Evolutionary conservation across 2,329 filamentous ascomycete genomes (phyloP).

Genomic region (Plenodomus lindquistii): DNA sequence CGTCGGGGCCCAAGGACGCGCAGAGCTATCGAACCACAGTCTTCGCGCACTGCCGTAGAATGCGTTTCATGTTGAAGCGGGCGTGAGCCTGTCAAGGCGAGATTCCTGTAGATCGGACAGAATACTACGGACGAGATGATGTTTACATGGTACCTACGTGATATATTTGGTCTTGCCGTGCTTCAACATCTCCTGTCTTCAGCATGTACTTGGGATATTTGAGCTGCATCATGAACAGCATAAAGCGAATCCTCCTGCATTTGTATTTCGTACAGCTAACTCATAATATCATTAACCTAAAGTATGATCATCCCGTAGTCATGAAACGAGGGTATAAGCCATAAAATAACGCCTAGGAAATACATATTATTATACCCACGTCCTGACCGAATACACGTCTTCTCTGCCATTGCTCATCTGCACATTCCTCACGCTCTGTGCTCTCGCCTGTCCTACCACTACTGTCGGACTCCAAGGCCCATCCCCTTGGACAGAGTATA

Average conservation of each 20-base stretch:
- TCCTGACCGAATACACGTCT: neutral
- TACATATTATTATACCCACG: neutral
- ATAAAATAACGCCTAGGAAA: neutral
- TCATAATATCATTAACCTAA: neutral
- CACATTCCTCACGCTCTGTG: conserved; percentile 14
- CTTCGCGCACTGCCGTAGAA: too few relatives aligned
- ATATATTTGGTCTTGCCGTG: neutral
- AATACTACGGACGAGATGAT: neutral
- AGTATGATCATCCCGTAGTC: neutral
- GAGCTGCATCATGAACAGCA: neutral
- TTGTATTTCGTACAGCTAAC: neutral
- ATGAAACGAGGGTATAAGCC: neutral
- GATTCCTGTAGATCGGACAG: neutral
- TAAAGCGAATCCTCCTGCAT: neutral
- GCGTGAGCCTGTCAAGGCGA: too few relatives aligned
- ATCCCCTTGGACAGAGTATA: conserved; percentile 7
- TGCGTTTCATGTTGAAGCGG: too few relatives aligned
- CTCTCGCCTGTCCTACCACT: conserved; percentile 17
- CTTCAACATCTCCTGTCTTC: neutral
- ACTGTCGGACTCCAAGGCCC: conserved; percentile 27
- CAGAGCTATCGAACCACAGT: too few relatives aligned
- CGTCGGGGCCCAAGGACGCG: too few relatives aligned
- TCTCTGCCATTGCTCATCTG: conserved; percentile 14
- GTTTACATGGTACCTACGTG: neutral
- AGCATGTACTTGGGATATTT: neutral